Evolutionary conservation across 2,329 filamentous ascomycete species (phyloP), one percentile per base, ranked within the genome.

Genomic region (Chaetomiaceae sp.): DNA sequence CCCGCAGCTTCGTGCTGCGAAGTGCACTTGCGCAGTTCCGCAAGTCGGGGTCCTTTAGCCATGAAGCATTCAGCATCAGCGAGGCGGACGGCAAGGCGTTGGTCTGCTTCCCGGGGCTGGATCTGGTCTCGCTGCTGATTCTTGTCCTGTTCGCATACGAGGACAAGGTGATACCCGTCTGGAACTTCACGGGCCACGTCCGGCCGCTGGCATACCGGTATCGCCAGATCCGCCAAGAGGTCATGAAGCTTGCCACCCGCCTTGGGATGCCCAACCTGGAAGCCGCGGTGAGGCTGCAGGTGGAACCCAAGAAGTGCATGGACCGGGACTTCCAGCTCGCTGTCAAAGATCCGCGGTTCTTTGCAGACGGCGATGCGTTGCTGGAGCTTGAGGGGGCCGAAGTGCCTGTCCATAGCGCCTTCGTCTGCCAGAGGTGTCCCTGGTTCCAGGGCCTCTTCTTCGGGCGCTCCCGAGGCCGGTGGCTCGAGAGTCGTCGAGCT

Each of bases 361-460:
- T 94, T 59, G 82, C 87, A 6, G 87, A 89, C 64, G 87, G 84
- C 3, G 91, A 99, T 68, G 79, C 90, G 6, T 67, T 92, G 6
- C 74, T 97, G 17, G 85, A 96, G 61, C 77, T 97, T 11, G 83
- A 88, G 55, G 87, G 85, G 20, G 81, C 82, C n/a, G 85, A 85
- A 25, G 72, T 91, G 31, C 73, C 76, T 14, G 85, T 87, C 1
- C 94, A 99, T 64, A 92, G 89, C 59, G 77, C 84, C 4, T 70
- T 97, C 3, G 69, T 96, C 33, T 91, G 90, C 60, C 84, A 86
- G 63, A 79, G 94, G 60, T 96, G 91, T 63, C 91, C 90, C 0
- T 99, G 96, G 76, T 99, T 99, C 60, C 78, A 92, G 58, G 88
- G 88, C 1, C 77, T 99, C 39, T 97, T 96, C 69, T 79, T 89